Conservation (phyloP, 2,329 filamentous ascomycete species). For the Fusarium circinatum region DNA sequence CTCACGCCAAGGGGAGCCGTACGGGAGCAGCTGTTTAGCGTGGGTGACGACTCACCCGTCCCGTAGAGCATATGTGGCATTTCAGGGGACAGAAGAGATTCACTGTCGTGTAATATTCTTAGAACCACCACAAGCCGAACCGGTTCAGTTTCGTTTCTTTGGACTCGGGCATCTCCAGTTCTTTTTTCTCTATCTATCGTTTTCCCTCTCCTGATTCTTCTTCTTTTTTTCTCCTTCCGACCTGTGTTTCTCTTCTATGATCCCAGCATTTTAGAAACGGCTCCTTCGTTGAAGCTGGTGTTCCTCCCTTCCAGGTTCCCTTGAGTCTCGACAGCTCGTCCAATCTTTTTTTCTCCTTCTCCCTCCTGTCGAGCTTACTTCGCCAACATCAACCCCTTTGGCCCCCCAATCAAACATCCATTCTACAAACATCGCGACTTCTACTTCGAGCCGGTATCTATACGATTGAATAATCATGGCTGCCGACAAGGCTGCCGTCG, state of each 20-base stretch:
- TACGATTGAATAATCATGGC: conserved; percentile 57
- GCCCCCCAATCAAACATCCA: conserved; percentile 16
- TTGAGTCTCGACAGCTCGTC: conserved; percentile 52
- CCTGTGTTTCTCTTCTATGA: conserved; percentile 26
- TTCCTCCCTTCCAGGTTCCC: conserved; percentile 36
- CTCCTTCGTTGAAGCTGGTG: conserved; percentile 36
- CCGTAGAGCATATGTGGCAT: conserved; percentile 47
- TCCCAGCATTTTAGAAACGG: conserved; percentile 40
- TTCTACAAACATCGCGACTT: conserved; percentile 14
- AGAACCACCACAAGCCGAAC: conserved; percentile 32
- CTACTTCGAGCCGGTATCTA: not conserved
- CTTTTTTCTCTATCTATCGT: conserved; percentile 1
- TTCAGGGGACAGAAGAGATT: conserved; percentile 42
- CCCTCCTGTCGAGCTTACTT: conserved; percentile 27
- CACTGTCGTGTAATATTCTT: conserved; percentile 35
- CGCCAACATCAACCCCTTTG: conserved; percentile 32
- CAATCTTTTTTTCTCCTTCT: conserved; percentile 43
- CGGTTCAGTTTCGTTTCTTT: conserved; percentile 39
- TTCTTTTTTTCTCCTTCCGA: conserved; percentile 19
- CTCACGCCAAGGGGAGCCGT: conserved; percentile 31
- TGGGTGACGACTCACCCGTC: conserved; percentile 25
- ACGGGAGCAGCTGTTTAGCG: conserved; percentile 33
- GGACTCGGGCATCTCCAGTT: conserved; percentile 28
- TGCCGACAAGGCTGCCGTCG: conserved; percentile 64
- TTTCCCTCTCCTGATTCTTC: conserved; percentile 14